phyloP scores from a whole-genome alignment of 805 yeast genomes.

The Yarrowia yakushimensis region DNA sequence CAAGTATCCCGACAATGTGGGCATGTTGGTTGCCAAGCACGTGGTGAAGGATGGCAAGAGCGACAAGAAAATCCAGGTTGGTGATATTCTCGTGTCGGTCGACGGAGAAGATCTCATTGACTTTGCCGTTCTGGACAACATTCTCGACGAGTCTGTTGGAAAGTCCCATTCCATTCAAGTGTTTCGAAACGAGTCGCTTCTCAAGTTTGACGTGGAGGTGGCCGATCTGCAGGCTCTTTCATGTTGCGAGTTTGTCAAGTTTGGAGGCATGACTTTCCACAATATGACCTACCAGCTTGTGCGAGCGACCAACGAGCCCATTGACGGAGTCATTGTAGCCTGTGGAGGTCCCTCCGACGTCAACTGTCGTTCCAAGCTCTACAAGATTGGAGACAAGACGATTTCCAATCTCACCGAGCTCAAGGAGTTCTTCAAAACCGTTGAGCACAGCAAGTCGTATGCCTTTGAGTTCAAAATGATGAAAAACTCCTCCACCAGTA shows the following conservation, averaged over 20 bases:
- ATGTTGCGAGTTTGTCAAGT: constrained; percentile 74
- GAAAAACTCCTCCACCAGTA: neutral
- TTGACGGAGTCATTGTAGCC: constrained; percentile 68
- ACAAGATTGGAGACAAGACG: constrained; percentile 19
- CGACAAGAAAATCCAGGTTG: constrained; percentile 67
- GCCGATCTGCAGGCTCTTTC: constrained; percentile 79
- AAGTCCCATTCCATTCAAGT: constrained; percentile 52
- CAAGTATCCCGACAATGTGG: constrained; percentile 63
- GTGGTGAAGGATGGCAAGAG: constrained; percentile 85
- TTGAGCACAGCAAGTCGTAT: neutral
- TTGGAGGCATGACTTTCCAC: constrained; percentile 84
- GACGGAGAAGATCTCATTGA: constrained; percentile 63
- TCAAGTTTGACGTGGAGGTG: constrained; percentile 50
- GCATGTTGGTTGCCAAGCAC: constrained; percentile 77
- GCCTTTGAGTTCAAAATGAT: neutral
- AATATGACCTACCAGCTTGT: constrained; percentile 86
- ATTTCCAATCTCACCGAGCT: neutral
- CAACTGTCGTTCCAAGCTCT: constrained; percentile 59
- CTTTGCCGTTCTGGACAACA: constrained; percentile 74
- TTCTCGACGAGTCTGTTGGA: constrained; percentile 69
- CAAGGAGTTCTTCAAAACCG: neutral
- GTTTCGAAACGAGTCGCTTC: constrained; percentile 69
- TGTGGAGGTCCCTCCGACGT: constrained; percentile 51
- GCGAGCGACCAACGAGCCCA: constrained; percentile 76
- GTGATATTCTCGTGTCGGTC: constrained; percentile 75